Evolutionary conservation across 2,329 filamentous ascomycete species (phyloP).

Genomic region (Colletotrichum aenigma): DNA sequence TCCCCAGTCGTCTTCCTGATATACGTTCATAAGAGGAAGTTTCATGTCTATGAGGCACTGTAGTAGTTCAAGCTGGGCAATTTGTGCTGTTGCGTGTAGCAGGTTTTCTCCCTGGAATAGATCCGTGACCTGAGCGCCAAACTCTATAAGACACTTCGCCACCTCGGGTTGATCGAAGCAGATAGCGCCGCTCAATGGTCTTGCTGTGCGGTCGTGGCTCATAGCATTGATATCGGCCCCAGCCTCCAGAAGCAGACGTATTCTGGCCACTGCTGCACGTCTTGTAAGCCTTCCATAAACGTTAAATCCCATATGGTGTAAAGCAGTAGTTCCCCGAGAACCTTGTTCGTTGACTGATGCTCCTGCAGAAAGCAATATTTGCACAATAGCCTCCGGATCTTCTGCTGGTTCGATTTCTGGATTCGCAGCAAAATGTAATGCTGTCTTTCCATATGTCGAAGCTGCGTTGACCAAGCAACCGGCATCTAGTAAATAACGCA

Average conservation of each 20-base stretch:
- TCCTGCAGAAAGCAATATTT: neutral
- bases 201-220: neutral
- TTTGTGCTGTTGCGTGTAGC: fast-evolving
- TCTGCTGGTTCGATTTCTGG: fast-evolving
- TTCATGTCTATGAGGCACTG: neutral
- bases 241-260: neutral
- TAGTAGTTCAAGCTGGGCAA: fast-evolving
- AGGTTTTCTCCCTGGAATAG: fast-evolving
- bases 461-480: neutral
- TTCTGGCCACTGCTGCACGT: fast-evolving
- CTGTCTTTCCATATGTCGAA: fast-evolving
- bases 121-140: neutral
- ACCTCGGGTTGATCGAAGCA: fast-evolving
- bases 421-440: neutral
- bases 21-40: fast-evolving
- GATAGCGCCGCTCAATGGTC: fast-evolving
- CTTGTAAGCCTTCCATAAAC: neutral
- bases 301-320: neutral
- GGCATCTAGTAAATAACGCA: neutral
- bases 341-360: neutral
- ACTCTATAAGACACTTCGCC: neutral
- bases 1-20: fast-evolving
- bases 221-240: neutral
- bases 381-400: neutral
- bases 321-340: too few relatives aligned